A percentile compares a stretch with the other conserved stretches of the same genome.
Evolutionary conservation across 768 basidiomycete species (phyloP).

Genomic region (Leccinellum albellum): DNA sequence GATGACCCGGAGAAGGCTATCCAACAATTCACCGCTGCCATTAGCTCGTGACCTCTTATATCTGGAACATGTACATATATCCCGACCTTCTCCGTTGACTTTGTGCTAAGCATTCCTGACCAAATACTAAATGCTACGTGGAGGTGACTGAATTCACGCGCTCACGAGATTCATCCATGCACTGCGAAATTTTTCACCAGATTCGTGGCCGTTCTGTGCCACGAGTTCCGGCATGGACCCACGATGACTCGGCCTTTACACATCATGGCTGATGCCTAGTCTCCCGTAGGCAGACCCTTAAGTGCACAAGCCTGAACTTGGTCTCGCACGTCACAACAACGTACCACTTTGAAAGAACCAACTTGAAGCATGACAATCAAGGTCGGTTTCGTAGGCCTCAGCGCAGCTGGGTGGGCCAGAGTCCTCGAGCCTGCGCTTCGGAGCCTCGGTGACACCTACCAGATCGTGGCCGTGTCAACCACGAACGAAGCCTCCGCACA

Average conservation of each 20-base stretch:
- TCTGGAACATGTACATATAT: background rate
- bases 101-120: background rate
- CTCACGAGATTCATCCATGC: background rate
- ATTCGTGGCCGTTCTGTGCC: background rate
- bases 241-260: background rate
- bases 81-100: background rate
- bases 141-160: too few relatives aligned
- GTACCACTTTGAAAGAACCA: background rate
- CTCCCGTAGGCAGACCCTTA: too few relatives aligned
- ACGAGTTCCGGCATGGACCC: background rate
- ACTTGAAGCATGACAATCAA: constrained; percentile 1
- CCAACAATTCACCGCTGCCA: constrained; percentile 7
- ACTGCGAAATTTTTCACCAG: background rate
- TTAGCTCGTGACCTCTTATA: constrained; percentile 4
- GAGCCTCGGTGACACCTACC: constrained; percentile 9
- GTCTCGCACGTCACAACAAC: background rate
- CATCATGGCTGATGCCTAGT: too few relatives aligned
- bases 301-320: too few relatives aligned
- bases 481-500: constrained; percentile 7
- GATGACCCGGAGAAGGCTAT: constrained; percentile 22
- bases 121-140: background rate
- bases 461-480: constrained; percentile 11
- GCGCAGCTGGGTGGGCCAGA: constrained; percentile 3
- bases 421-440: constrained; percentile 7
- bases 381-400: constrained; percentile 9